Evolutionary conservation across 2,329 filamentous ascomycete genomes (phyloP), one percentile per base, ranked within the genome.

Genomic region (Aspergillus sp.): DNA sequence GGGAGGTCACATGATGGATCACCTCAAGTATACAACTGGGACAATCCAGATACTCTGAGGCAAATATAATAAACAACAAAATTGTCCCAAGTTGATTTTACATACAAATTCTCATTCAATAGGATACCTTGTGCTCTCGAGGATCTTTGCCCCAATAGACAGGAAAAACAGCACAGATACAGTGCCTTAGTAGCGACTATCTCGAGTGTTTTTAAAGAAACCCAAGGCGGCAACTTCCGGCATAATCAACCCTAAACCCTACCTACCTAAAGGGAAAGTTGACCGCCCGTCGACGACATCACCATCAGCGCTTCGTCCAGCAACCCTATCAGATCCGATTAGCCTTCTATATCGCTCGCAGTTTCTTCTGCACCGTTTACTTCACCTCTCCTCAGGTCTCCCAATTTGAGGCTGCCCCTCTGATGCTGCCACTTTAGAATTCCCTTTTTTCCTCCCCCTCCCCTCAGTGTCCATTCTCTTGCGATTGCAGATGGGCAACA

Each of bases 401-500:
- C 16, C 14, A 38, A 16, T 16, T 43, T 24, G 52, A 51, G 55
- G 40, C 55, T 56, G 54, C 51, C 56, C 56, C 44, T 50, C 59
- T 57, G 51, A 65, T 65, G 59, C 60, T 58, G 54, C 53, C 14
- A 20, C 36, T 36, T 38, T 11, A 30, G 46, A 51, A 48, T 38
- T 49, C 47, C 49, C 47, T 48, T 14, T 51, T 45, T 49, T 52
- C 50, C 51, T 40, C 22, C 38, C 32, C 42, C 32, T 20, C 43
- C 47, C 47, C 46, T 53, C 47, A n/a, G 44, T 51, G 49, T 53
- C 52, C 49, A 41, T 42, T 46, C 40, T 24, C 44, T 43, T 43
- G 46, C 45, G 61, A 64, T 64, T 60, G 60, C 65, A 64, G 57
- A 78, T 79, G 76, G 76, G 76, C 60, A 77, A 78, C 65, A 74